Conservation (phyloP, 257 asterid species). For the Solanum virginianum region DNA sequence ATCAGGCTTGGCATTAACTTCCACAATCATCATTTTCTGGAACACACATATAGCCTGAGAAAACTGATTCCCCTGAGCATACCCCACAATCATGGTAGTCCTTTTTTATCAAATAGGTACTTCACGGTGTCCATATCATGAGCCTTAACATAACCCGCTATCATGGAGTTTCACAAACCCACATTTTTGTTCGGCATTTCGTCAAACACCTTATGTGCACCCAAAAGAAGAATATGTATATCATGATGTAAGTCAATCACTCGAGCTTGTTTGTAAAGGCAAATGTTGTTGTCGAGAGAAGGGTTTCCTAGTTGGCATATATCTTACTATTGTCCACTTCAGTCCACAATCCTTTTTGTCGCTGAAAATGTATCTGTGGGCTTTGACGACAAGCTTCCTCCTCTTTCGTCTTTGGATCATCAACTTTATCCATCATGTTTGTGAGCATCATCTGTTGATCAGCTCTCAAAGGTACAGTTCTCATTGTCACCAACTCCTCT, state of each 20-base stretch:
- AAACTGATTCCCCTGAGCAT: background rate
- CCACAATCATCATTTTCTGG: background rate
- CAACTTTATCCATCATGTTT: no score
- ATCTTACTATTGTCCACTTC: no score
- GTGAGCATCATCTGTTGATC: no score
- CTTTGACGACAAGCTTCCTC: no score
- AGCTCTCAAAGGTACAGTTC: no score
- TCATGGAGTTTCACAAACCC: background rate
- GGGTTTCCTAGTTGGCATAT: no score
- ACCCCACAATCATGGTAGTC: conserved; percentile 3
- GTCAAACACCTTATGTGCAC: conserved; percentile 2
- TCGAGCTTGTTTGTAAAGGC: background rate
- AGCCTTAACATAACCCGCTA: background rate
- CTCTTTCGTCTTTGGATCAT: no score
- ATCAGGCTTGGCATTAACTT: conserved; percentile 2
- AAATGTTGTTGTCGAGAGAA: background rate
- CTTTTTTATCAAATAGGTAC: background rate
- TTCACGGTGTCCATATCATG: background rate
- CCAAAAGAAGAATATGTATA: background rate
- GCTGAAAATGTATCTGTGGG: no score
- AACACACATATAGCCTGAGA: background rate
- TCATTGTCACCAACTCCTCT: no score
- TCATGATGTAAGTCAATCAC: background rate
- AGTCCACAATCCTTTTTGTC: no score
- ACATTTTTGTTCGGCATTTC: background rate